Evolutionary conservation across 192 early-diverging fungal species (phyloP).

Genomic region (Backusella parvicylindrica): DNA sequence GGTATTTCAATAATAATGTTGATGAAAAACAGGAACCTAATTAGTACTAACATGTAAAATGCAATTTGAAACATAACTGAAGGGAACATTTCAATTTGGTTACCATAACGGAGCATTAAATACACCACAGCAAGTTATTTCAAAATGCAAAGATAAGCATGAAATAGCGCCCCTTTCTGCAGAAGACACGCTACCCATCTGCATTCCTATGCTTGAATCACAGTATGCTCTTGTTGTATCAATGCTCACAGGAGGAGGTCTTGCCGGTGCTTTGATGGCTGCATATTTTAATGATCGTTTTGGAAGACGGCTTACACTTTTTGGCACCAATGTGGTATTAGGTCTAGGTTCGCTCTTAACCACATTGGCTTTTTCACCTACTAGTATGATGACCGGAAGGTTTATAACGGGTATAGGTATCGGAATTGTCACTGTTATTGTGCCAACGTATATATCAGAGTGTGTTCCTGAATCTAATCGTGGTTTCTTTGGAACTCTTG

Average conservation of each 20-base stretch:
- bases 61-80: not conserved
- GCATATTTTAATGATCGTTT: constrained; percentile 56
- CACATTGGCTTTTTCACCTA: constrained; percentile 49
- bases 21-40: not conserved
- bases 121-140: constrained; percentile 51
- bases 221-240: constrained; percentile 58
- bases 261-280: constrained; percentile 71
- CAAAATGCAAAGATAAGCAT: constrained; percentile 31
- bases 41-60: not conserved
- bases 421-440: constrained; percentile 72
- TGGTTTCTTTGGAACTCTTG: constrained; percentile 73
- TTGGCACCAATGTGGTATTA: constrained; percentile 66
- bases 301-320: constrained; percentile 66
- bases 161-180: not conserved
- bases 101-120: constrained; percentile 61
- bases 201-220: constrained; percentile 64
- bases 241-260: constrained; percentile 66
- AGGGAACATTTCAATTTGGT: constrained; percentile 56
- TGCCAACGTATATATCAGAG: constrained; percentile 81
- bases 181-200: constrained; percentile 45
- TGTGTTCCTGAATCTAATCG: constrained; percentile 63
- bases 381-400: constrained; percentile 57
- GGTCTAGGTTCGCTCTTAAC: constrained; percentile 59
- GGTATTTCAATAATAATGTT: not conserved
- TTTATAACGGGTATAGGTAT: constrained; percentile 74